Evolutionary conservation across 306 rosid genomes (phyloP).

Genomic region (Lotus japonicus): DNA sequence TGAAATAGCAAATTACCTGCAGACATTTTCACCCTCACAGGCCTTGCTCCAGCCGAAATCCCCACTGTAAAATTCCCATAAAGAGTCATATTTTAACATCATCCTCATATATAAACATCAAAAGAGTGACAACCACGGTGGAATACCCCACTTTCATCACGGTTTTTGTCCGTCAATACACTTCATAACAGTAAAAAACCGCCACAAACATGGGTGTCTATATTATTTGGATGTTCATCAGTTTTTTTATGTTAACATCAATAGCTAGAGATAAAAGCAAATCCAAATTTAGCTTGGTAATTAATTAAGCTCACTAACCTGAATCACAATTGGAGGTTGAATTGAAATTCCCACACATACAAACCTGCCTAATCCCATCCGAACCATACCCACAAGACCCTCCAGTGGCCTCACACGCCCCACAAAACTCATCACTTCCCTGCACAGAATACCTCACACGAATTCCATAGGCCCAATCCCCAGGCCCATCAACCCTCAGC

Average conservation of each 20-base stretch:
- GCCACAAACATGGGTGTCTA: too few species aligned
- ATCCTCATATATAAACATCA: too few species aligned
- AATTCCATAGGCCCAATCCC: constrained; percentile 78
- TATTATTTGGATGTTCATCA: too few species aligned
- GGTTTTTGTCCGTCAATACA: too few species aligned
- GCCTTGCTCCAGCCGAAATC: constrained; percentile 34
- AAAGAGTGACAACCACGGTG: too few species aligned
- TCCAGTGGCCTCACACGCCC: constrained; percentile 84
- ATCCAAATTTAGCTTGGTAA: not conserved
- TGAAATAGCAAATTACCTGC: constrained; percentile 27
- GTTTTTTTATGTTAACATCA: too few species aligned
- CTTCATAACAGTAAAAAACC: too few species aligned
- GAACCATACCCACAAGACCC: constrained; percentile 82
- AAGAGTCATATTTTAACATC: too few species aligned
- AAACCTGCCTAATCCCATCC: constrained; percentile 61
- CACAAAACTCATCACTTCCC: constrained; percentile 66
- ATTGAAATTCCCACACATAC: constrained; percentile 71
- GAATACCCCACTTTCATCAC: too few species aligned
- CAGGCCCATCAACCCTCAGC: constrained; percentile 61
- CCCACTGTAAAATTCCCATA: constrained; percentile 30
- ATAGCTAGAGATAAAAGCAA: too few species aligned
- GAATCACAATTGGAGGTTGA: constrained; percentile 88
- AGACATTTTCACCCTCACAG: constrained; percentile 16
- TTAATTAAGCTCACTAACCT: constrained; percentile 21
- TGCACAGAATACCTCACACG: constrained; percentile 81